phyloP scores from a whole-genome alignment of 73 alveolate genomes.

The Paramecium biaurelia region DNA sequence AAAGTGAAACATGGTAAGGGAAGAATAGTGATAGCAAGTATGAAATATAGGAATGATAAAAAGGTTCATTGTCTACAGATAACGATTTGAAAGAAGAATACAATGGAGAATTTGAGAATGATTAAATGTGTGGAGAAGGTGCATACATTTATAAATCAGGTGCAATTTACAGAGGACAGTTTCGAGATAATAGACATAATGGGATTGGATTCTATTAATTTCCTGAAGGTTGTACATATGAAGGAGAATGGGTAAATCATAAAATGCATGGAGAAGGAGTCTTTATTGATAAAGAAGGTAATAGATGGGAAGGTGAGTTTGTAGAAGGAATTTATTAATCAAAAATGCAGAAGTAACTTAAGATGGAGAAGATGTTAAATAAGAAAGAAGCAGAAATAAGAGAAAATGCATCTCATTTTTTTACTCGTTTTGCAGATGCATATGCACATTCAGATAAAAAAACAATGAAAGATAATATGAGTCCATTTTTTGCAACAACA shows the following conservation, averaged over 20 bases:
- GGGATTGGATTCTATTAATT: slow-evolving; percentile 77
- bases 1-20: slow-evolving; percentile 91
- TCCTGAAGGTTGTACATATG: slow-evolving; percentile 90
- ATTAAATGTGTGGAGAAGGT: slow-evolving; percentile 93
- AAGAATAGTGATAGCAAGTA: slow-evolving; percentile 48
- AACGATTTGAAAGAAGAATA: slow-evolving; percentile 75
- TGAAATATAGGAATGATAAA: background rate
- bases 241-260: slow-evolving; percentile 92
- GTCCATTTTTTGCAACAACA: slow-evolving; percentile 77
- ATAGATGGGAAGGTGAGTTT: slow-evolving; percentile 91
- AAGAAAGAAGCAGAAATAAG: slow-evolving; percentile 72
- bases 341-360: slow-evolving; percentile 81
- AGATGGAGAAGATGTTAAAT: slow-evolving; percentile 80
- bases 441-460: slow-evolving; percentile 84
- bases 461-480: slow-evolving; percentile 86
- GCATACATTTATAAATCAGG: slow-evolving; percentile 85
- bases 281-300: slow-evolving; percentile 83
- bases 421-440: slow-evolving; percentile 74
- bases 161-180: slow-evolving; percentile 87
- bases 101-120: slow-evolving; percentile 92
- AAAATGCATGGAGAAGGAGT: slow-evolving; percentile 91
- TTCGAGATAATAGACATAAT: slow-evolving; percentile 79
- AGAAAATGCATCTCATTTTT: slow-evolving; percentile 72
- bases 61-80: slow-evolving; percentile 63
- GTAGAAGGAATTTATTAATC: slow-evolving; percentile 87